phyloP scores from a whole-genome alignment of 2,329 filamentous ascomycete species.

The Myotisia sp. region DNA sequence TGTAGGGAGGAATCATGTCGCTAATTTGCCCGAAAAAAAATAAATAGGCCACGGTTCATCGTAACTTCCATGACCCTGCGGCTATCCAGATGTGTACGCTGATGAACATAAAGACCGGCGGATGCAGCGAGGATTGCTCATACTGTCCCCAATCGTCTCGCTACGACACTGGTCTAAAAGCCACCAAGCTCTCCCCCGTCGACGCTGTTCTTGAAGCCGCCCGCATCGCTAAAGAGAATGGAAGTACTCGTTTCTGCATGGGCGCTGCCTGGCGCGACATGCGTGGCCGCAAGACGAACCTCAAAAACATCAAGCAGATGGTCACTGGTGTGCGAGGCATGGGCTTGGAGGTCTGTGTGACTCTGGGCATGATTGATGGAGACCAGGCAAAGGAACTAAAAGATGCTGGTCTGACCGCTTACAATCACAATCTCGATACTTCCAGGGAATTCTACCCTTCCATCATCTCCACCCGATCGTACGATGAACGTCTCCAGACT shows the following conservation, averaged over 20 bases:
- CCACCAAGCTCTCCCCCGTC: conserved; percentile 64
- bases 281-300: conserved; percentile 69
- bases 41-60: conserved; percentile 56
- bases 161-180: conserved; percentile 62
- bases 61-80: conserved; percentile 69
- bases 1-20: neutral
- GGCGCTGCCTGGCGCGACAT: conserved; percentile 89
- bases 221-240: conserved; percentile 62
- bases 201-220: conserved; percentile 70
- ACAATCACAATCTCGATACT: conserved; percentile 91
- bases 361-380: conserved; percentile 78
- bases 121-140: conserved; percentile 81
- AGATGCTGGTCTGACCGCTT: conserved; percentile 70
- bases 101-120: conserved; percentile 94
- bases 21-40: neutral
- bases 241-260: conserved; percentile 89
- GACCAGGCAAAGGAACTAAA: conserved; percentile 68
- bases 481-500: conserved; percentile 74
- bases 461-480: conserved; percentile 71
- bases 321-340: conserved; percentile 63
- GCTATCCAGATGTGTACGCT: conserved; percentile 85
- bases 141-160: conserved; percentile 85
- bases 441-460: conserved; percentile 76
- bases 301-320: conserved; percentile 79
- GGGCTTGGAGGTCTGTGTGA: conserved; percentile 89